Evolutionary conservation across 805 yeast genomes (phyloP), one percentile per base, ranked within the genome.

Genomic region (Starmerella tilneyi): DNA sequence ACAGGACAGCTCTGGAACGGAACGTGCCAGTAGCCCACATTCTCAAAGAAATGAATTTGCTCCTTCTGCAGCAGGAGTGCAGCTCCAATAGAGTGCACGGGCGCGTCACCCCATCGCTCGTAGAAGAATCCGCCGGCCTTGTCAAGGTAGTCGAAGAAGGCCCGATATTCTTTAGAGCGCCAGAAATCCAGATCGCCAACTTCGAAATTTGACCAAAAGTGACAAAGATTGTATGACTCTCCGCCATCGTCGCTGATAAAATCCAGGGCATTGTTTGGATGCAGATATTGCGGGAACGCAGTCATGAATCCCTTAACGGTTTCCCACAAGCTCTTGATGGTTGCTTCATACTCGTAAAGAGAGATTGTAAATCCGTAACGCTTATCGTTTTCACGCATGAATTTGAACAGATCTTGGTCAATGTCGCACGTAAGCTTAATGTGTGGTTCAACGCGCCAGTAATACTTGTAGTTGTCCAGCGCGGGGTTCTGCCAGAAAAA

Each of bases 101-200:
- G 94, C 0, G 94, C 94, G 63, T 84, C 95, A 17, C 95, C 95
- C 94, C 94, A 84, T 53, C 95, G 71, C 65, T 84, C 92, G 59
- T 82, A 81, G 61, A 75, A 83, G 60, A 83, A 83, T 0, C 94
- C 94, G 46, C 94, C 94, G 3, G 73, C 60, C 38, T 62, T 48
- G 59, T 83, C 94, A 36, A 83, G 65, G 58, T 66, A 65, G 19
- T 80, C 67, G 59, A 82, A 82, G 63, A 73, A 81, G 8, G 71
- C 67, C 36, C 69, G 66, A 63, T 81, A 82, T 17, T 71, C 68
- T 29, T 69, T 61, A 0, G 75, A 66, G 52, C 85, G 67, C 74
- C 78, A 79, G 50, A 82, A 74, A 43, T 78, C 79, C 58, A 82
- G 67, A 48, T 79, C 80, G 2, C 82, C 92, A 44, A 82, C 67